Conservation (phyloP, 83 land plant species). For the Picea engelmannii region DNA sequence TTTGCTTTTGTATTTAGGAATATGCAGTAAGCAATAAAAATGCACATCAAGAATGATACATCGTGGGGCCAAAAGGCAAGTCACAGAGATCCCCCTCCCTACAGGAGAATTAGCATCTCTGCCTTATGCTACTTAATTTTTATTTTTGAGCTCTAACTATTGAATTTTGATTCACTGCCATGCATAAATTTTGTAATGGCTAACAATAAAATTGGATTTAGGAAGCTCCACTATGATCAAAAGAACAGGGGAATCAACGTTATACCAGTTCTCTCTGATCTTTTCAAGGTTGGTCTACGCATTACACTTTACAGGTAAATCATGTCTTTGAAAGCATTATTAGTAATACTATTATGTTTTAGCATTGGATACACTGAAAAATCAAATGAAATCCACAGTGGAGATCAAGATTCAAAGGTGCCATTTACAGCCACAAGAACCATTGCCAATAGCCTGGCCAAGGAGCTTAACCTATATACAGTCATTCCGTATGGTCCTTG, state of each 20-base stretch:
- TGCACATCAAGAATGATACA: too few relatives aligned
- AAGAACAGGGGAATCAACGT: too few relatives aligned
- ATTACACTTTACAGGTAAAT: conserved; percentile 21
- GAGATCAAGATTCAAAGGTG: conserved; percentile 47
- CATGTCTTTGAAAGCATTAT: neutral
- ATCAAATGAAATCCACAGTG: conserved; percentile 21
- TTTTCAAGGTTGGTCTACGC: conserved; percentile 17
- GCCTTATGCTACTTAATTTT: too few relatives aligned
- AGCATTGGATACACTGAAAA: conserved; percentile 26
- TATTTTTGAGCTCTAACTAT: too few relatives aligned
- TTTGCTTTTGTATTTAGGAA: too few relatives aligned
- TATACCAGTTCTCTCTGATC: too few relatives aligned
- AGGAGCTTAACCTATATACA: conserved; percentile 29
- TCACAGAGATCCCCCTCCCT: too few relatives aligned
- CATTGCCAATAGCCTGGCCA: conserved; percentile 25
- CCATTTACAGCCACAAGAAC: conserved; percentile 38
- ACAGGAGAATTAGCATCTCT: too few relatives aligned
- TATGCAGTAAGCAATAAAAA: too few relatives aligned
- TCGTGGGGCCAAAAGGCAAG: too few relatives aligned
- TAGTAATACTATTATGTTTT: neutral
- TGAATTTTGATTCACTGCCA: neutral
- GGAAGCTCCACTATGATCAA: too few relatives aligned
- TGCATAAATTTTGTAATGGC: neutral
- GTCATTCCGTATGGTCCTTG: conserved; percentile 39
- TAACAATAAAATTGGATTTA: neutral